Evolutionary conservation across 78 protist genomes (phyloP).

Genomic region (Mantamonas sphyraenae): DNA sequence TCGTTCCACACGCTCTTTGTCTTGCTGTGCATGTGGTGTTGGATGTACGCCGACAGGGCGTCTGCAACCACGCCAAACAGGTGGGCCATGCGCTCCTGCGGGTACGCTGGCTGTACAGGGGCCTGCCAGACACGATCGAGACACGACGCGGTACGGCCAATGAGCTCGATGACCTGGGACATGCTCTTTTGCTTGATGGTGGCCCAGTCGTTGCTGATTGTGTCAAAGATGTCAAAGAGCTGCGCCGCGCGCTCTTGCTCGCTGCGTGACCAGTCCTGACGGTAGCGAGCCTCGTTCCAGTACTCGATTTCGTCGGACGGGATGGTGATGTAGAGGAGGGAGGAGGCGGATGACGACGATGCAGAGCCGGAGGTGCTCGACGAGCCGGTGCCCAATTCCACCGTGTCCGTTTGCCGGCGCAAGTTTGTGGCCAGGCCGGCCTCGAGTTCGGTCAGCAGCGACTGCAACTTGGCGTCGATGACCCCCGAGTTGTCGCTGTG

Average conservation of each 20-base stretch:
- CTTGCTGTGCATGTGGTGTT: neutral
- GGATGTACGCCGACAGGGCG: neutral
- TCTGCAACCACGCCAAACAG: neutral
- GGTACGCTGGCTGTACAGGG: neutral
- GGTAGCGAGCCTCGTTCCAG: too few species aligned
- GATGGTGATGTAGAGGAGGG: too few species aligned
- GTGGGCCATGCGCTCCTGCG: conserved; percentile 21
- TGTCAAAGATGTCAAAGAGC: too few species aligned
- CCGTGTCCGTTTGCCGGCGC: neutral
- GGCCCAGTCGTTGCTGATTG: too few species aligned
- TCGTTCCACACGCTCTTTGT: neutral
- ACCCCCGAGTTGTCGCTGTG: too few species aligned
- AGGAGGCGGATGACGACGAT: too few species aligned
- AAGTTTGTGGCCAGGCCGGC: conserved; percentile 2
- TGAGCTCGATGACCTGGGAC: neutral
- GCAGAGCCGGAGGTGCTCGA: too few species aligned
- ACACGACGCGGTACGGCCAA: neutral
- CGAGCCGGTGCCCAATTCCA: too few species aligned
- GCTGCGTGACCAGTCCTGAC: neutral
- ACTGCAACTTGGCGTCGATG: neutral
- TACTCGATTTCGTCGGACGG: too few species aligned
- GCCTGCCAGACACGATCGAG: neutral
- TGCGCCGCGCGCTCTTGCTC: neutral
- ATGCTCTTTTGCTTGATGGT: neutral
- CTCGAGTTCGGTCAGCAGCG: conserved; percentile 11